Evolutionary conservation across 164 flowering plant species (phyloP), one percentile per base, ranked within the genome.

Genomic region (Kingdonia uniflora): DNA sequence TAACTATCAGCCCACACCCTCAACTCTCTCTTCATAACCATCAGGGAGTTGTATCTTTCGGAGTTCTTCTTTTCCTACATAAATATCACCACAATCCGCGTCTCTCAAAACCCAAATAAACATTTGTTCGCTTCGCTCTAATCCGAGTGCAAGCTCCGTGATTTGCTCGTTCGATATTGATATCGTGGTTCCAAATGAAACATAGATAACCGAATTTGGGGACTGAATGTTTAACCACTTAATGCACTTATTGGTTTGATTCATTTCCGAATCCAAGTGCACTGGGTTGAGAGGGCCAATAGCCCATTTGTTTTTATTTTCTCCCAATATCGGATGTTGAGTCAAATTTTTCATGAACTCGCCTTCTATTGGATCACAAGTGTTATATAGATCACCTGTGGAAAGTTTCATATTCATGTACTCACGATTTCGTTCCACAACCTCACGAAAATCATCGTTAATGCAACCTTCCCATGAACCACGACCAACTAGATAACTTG

Each of bases 1-100:
- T 41, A 4, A 14, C 16, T 3, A 14, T 11, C 17, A 16, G 16
- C 17, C 44, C 11, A 14, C 17, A 16, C 17, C 17, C 15, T 41
- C 17, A 29, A 47, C 26, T n/a, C 51, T 47, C 51, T 47, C n/a
- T 47, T 47, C 51, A 7, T 21, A 47, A 5, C 51, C 51, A 47
- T 47, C 51, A 17, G 51, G 29, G 0, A 47, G 16, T 21, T 47
- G 7, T 1, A 14, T 47, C 12, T 12, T 10, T 22, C 51, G 15
- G 8, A 14, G 35, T 47, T 14, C 19, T 47, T 20, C 25, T 14
- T 20, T 47, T 17, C 23, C 22, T 13, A 19, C 51, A 22, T 47
- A 47, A 4, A 22, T 47, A 23, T 22, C 51, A 11, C n/a, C 51
- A 21, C 14, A 23, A 22, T 47, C 51, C 6, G 51, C 25, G 7